Evolutionary conservation across 371 early-diverging fungal species (phyloP), one percentile per base, ranked within the genome.

Genomic region (Apophysomyces variabilis): DNA sequence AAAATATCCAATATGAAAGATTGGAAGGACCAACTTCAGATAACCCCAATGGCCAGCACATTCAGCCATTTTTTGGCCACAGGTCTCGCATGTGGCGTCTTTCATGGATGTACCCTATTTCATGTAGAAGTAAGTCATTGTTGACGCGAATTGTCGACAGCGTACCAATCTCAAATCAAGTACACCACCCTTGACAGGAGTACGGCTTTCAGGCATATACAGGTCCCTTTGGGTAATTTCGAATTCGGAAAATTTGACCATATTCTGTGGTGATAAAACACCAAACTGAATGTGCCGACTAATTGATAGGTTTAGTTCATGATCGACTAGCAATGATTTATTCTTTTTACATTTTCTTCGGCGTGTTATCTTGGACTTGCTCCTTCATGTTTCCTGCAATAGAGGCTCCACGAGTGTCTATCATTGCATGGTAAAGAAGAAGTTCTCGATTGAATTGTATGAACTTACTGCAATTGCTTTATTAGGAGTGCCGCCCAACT

Each of bases 1-100:
- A 72, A 99, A 97, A 72, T 95, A 97, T 60, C 99, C 99, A 74
- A 96, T 92, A 72, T 99, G 99, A 75, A 98, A 99, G 13, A 99
- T 96, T 4, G 99, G 99, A 44, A 99, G 85, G 36, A 90, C 90
- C 7, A 99, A 87, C 57, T 94, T 91, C 39, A 99, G 86, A 74
- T 96, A 92, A 32, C 99, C 99, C 87, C 94, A 99, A 81, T 99
- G 99, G 38, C 99, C 99, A 50, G 94, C 90, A 81, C 99, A 99
- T 59, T 97, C 95, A 69, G 90, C 85, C 76, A 96, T 83, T 60
- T 82, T 85, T 73, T 93, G 89, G 9, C 92, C 92, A 77, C 99
- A 99, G 4, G 99, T 99, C 44, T 91, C 90, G 84, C 99, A 99
- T 1, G 77, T 74, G 11, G 81, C 86, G 13, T 79, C 74, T 75